phyloP scores from a whole-genome alignment of 805 yeast genomes.

The Kodamaea jinghongensis region DNA sequence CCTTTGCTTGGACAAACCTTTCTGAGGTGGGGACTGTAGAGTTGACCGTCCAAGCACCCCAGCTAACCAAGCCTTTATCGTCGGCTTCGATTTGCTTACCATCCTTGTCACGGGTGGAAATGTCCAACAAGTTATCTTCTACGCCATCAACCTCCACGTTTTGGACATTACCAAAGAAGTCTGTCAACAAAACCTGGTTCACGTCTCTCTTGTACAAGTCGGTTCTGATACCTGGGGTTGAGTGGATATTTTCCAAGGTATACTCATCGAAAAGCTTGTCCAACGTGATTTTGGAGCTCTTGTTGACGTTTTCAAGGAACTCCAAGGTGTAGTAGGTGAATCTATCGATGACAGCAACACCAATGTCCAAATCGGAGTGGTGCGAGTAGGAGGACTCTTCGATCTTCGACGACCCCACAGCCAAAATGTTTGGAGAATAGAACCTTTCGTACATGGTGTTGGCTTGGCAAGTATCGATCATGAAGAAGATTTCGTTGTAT shows the following conservation, averaged over 20 bases:
- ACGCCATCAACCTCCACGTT: conserved; percentile 62
- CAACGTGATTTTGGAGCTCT: conserved; percentile 69
- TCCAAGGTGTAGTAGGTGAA: conserved; percentile 91
- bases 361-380: conserved; percentile 91
- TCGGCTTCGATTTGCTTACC: conserved; percentile 3
- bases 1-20: background rate
- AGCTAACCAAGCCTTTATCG: background rate
- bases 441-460: conserved; percentile 94
- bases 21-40: background rate
- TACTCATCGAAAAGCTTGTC: conserved; percentile 83
- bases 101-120: conserved; percentile 31
- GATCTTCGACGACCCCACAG: conserved; percentile 86
- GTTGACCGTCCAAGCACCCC: conserved; percentile 3
- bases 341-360: conserved; percentile 96
- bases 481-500: conserved; percentile 91
- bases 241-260: conserved; percentile 81
- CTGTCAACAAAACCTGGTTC: conserved; percentile 74
- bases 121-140: conserved; percentile 45
- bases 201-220: conserved; percentile 71
- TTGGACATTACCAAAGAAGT: conserved; percentile 92
- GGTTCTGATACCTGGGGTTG: conserved; percentile 89
- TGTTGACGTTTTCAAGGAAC: conserved; percentile 77
- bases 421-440: conserved; percentile 86
- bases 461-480: conserved; percentile 99
- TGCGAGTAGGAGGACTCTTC: conserved; percentile 94